phyloP scores from a whole-genome alignment of 129 eudicot genomes.

The Artemisia argyi region DNA sequence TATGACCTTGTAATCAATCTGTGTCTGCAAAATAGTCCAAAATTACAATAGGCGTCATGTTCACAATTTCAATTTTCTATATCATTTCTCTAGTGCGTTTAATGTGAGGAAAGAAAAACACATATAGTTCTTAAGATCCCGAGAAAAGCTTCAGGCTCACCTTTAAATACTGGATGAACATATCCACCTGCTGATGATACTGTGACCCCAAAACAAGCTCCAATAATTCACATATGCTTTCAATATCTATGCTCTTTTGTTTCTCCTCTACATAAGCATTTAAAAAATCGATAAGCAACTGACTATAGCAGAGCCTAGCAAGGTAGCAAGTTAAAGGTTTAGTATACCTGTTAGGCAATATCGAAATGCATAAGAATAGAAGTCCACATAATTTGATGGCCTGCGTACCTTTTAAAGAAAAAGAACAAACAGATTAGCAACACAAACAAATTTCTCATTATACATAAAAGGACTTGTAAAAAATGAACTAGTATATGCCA shows the following conservation, averaged over 20 bases:
- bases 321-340: conserved; percentile 1
- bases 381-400: conserved; percentile 77
- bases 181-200: conserved; percentile 77
- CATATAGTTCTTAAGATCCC: background rate
- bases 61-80: conserved; percentile 12
- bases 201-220: conserved; percentile 86
- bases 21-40: conserved; percentile 52
- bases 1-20: conserved; percentile 86
- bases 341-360: conserved; percentile 85
- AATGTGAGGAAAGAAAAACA: too few relatives aligned
- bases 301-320: background rate
- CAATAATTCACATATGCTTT: conserved; percentile 81
- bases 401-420: conserved; percentile 63
- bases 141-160: conserved; percentile 40
- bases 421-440: conserved; percentile 12
- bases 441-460: conserved; percentile 1
- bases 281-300: background rate
- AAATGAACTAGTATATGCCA: background rate
- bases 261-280: conserved; percentile 65
- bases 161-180: conserved; percentile 65
- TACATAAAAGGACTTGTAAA: background rate
- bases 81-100: too few relatives aligned
- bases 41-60: background rate
- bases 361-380: conserved; percentile 75
- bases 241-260: conserved; percentile 96